These are phyloP conservation scores for Colletotrichum lini DNA, from an alignment of 2,329 filamentous ascomycete genomes.

Conservation along the genomic window DNA sequence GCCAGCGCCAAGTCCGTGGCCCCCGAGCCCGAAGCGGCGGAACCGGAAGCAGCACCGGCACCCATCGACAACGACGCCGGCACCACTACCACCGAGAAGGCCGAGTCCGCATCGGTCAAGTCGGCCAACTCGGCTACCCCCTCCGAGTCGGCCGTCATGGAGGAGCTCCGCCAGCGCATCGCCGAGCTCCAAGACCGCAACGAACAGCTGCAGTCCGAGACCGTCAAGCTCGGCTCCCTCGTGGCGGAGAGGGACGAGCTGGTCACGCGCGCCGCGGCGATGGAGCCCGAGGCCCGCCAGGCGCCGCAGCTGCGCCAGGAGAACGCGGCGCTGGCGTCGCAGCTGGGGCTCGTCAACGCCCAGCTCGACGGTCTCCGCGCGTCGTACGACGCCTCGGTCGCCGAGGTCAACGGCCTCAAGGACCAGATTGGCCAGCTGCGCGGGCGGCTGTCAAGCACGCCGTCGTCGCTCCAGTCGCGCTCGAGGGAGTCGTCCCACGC, in stretches of 20 bases:
- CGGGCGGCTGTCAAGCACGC: slow-evolving; percentile 21
- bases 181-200: slow-evolving; percentile 41
- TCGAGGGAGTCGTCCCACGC: slow-evolving; percentile 30
- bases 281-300: slow-evolving; percentile 34
- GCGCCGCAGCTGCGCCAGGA: slow-evolving; percentile 37
- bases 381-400: slow-evolving; percentile 35
- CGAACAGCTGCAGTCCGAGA: slow-evolving; percentile 38
- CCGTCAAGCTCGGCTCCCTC: slow-evolving; percentile 31
- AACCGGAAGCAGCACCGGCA: neutral
- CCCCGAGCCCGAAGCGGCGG: slow-evolving; percentile 14
- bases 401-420: slow-evolving; percentile 35
- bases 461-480: slow-evolving; percentile 26
- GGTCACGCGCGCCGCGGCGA: slow-evolving; percentile 21
- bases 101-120: slow-evolving; percentile 15
- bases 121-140: neutral
- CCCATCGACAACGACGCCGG: slow-evolving; percentile 11
- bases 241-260: slow-evolving; percentile 40
- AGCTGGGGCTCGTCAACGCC: slow-evolving; percentile 38
- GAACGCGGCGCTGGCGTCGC: slow-evolving; percentile 32
- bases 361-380: slow-evolving; percentile 39
- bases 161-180: slow-evolving; percentile 40
- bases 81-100: slow-evolving; percentile 1
- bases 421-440: slow-evolving; percentile 39
- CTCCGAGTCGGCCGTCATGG: slow-evolving; percentile 26
- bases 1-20: slow-evolving; percentile 15